Percentiles rank a stretch among this genome's conserved stretches.
These are phyloP conservation scores for Plasmodium gaboni DNA, from an alignment of 169 alveolate species.

Conservation along the genomic window DNA sequence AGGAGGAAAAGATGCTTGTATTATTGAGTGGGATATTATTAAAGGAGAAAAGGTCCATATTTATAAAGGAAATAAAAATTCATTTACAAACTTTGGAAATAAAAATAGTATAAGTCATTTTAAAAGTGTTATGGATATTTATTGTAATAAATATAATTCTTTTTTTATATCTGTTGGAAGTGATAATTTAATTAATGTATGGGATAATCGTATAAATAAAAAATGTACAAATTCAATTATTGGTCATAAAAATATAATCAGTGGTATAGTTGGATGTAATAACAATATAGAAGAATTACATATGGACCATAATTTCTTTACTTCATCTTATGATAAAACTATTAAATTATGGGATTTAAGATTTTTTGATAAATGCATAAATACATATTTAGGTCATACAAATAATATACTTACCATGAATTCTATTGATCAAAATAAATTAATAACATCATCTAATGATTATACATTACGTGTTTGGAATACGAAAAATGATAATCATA, in stretches of 20 bases:
- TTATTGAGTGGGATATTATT: slow-evolving; percentile 63
- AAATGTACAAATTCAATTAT: slow-evolving; percentile 37
- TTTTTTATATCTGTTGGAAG: slow-evolving; percentile 70
- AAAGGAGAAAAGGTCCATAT: slow-evolving; percentile 64
- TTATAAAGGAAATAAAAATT: slow-evolving; percentile 41
- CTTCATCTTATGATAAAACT: slow-evolving; percentile 84
- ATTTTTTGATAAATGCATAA: slow-evolving; percentile 62
- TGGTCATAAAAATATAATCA: slow-evolving; percentile 64
- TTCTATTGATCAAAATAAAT: slow-evolving; percentile 46
- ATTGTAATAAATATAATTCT: slow-evolving; percentile 62
- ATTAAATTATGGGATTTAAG: slow-evolving; percentile 83
- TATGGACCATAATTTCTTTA: slow-evolving; percentile 59
- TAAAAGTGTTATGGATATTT: slow-evolving; percentile 65
- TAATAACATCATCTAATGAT: slow-evolving; percentile 60
- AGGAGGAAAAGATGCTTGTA: slow-evolving; percentile 69
- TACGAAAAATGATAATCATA: slow-evolving; percentile 69
- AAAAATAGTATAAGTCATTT: slow-evolving; percentile 58
- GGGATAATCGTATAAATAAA: slow-evolving; percentile 58
- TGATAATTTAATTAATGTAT: slow-evolving; percentile 65
- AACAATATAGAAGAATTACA: slow-evolving; percentile 50
- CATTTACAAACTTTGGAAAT: slow-evolving; percentile 24
- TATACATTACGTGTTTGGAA: slow-evolving; percentile 72
- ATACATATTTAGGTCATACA: slow-evolving; percentile 69
- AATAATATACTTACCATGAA: slow-evolving; percentile 44
- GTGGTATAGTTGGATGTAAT: slow-evolving; percentile 53